Percentiles rank a stretch among this genome's conserved stretches.
These are phyloP conservation scores for Talaromyces sp. DNA, from an alignment of 2,329 filamentous ascomycete genomes.

Conservation along the genomic window DNA sequence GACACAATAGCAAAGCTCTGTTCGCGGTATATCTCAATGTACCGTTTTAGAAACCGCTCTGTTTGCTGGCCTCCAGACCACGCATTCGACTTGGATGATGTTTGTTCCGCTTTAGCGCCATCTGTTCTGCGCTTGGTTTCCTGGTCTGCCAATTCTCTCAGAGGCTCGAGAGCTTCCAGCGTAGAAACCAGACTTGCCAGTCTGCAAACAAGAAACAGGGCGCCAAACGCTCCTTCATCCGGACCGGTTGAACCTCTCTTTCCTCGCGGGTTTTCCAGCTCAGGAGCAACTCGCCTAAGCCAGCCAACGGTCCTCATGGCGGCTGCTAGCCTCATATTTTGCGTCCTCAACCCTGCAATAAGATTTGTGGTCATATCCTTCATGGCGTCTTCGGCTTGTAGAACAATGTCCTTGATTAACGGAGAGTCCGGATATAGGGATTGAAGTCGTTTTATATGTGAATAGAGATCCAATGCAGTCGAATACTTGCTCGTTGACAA, in stretches of 20 bases:
- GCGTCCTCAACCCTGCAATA: conserved; percentile 68
- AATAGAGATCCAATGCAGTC: conserved; percentile 82
- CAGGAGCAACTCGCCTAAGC: conserved; percentile 80
- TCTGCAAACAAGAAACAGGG: conserved; percentile 81
- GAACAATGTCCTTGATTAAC: conserved; percentile 66
- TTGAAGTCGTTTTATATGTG: conserved; percentile 84
- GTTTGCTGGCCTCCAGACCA: conserved; percentile 73
- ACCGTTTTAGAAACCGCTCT: conserved; percentile 87
- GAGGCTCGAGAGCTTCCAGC: conserved; percentile 75
- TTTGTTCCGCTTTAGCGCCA: conserved; percentile 19
- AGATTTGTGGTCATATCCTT: conserved; percentile 82
- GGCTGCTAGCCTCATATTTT: conserved; percentile 78
- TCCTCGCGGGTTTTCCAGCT: conserved; percentile 53
- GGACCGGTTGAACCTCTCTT: conserved; percentile 20
- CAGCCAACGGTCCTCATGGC: conserved; percentile 89
- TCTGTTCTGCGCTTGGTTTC: conserved; percentile 54
- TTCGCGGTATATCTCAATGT: conserved; percentile 95
- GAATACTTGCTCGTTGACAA: conserved; percentile 67
- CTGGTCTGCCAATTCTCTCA: conserved; percentile 84
- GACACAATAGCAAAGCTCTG: conserved; percentile 95
- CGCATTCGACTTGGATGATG: conserved; percentile 14
- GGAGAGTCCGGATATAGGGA: conserved; percentile 75
- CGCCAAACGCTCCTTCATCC: conserved; percentile 67
- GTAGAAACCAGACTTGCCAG: conserved; percentile 73
- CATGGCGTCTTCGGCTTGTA: conserved; percentile 81